Percentiles rank a stretch among this genome's conserved stretches.
Conservation (phyloP, 2,329 filamentous ascomycete genomes). For the Xylaria sp. region DNA sequence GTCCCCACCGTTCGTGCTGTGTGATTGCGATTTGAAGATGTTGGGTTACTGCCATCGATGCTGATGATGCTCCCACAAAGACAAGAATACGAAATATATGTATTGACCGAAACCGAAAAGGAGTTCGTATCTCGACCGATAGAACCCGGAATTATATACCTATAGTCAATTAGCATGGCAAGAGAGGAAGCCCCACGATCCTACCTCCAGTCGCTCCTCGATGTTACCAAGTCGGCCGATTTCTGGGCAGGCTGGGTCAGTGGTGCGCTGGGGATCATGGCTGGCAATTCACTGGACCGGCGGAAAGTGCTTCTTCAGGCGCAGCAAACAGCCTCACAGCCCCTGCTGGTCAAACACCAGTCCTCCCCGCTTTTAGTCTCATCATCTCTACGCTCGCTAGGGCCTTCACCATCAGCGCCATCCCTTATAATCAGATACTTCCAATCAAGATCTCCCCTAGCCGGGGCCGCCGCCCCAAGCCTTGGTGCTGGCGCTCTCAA, state of each 20-base stretch:
- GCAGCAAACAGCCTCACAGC: conserved; percentile 46
- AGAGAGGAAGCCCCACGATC: not conserved
- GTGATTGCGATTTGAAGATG: not conserved
- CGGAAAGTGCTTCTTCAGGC: conserved; percentile 80
- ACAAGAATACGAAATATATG: not conserved
- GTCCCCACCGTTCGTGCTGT: not conserved
- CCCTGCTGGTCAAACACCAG: conserved; percentile 28
- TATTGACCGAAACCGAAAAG: not conserved
- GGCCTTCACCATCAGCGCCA: not conserved
- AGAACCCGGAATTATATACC: not conserved
- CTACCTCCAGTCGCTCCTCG: not conserved
- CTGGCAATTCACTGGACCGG: conserved; percentile 87
- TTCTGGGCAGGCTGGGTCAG: conserved; percentile 95
- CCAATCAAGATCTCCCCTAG: conserved; percentile 54
- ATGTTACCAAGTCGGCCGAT: conserved; percentile 77
- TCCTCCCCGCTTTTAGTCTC: not conserved
- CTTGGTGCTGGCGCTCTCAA: conserved; percentile 92
- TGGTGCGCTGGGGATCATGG: conserved; percentile 85
- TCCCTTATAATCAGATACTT: conserved; percentile 42
- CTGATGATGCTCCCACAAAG: not conserved
- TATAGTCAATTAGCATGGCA: not conserved
- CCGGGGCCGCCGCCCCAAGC: conserved; percentile 84
- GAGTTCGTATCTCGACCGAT: not conserved
- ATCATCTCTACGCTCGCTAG: not conserved
- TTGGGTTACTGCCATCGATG: not conserved